Base-by-base conservation (phyloP, 2,329 filamentous ascomycete genomes). In the Fragosphaeria purpurea region DNA sequence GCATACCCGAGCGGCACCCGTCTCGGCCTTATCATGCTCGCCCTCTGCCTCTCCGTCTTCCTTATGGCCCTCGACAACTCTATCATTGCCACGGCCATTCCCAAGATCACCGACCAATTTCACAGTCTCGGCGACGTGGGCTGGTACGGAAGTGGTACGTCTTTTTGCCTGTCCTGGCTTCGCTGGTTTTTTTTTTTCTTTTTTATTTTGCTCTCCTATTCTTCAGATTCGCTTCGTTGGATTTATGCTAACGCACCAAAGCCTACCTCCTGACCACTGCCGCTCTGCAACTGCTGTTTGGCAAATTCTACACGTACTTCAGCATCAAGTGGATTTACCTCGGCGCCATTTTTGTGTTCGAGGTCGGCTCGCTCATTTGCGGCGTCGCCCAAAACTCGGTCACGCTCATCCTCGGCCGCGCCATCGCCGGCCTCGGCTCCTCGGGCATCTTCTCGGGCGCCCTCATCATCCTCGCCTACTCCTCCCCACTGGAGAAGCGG, bases 31-130 rank as follows among this genome's bases (percentile, higher is more conserved):
- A 71, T 74, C 52, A 63, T 63, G n/a, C 57, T 71, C 5, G 70
- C 70, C 1, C 55, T 74, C 50, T 72, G 68, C 52, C 57, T 73
- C 22, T 66, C 63, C 41, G 69, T 73, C 7, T 72, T 74, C 51
- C 61, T 71, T 40, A 67, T 72, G 60, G 69, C 69, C 4, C 59
- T 73, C 11, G 70, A 60, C 51, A 57, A 58, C 39, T 54, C 55
- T 2, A 65, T 66, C 46, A 63, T 66, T 42, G 61, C 63, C 4
- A 65, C 63, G 6, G 64, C 64, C 40, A 65, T 67, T 44, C 64
- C 64, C 33, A 64, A 62, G 48, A 66, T 67, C 46, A 65, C 64
- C 1, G 59, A 62, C 55, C 57, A 64, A 44, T 63, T 67, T 58
- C 60, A 67, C 44, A 61, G 66, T 41, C 60, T 70, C 1, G 60